Base-by-base conservation (phyloP, 1,139 yeast species). In the Saccharomycopsis crataegensis region DNA sequence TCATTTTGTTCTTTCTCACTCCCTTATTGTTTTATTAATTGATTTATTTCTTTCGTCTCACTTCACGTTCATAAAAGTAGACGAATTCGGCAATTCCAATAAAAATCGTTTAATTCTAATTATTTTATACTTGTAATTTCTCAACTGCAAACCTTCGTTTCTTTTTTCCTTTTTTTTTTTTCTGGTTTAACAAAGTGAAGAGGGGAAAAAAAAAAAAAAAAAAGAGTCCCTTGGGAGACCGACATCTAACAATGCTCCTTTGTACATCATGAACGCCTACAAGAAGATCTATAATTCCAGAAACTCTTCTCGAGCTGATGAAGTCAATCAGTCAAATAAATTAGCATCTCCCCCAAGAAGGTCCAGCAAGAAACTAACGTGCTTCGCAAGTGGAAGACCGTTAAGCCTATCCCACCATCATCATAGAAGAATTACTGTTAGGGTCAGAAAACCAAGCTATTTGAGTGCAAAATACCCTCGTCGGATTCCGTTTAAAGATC, bases 391-490 rank as follows among this genome's bases (percentile, higher is more conserved):
- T 11, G 5, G n/a, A 36, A 36, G 40, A 36, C 40, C n/a, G 2
- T 36, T n/a, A 36, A n/a, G 40, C 5, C n/a, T 11, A 11, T 11
- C n/a, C 40, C 2, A 2, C 40, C 40, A 36, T 5, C 11, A 36
- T 36, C 11, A 36, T 36, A 36, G 5, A 8, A 2, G 33, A 8
- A 31, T 33, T n/a, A 9, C 38, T 32, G 40, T 52, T 28, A 40
- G 33, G 36, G 55, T 44, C 3, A 33, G 33, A 37, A 43, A 46
- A 17, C 55, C 52, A 9, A 40, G 40, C 7, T 52, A 52, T 28
- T 40, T 48, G 17, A 43, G n/a, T 16, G 50, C 45, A 11, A 51
- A 51, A 44, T 48, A 40, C 22, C 16, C 22, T 12, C 42, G 48
- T 40, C 34, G 48, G 6, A 36, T 31, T 7, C 6, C 46, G 4